Evolutionary conservation across 2,329 filamentous ascomycete species (phyloP).

Genomic region (Fusarium nisikadoi): DNA sequence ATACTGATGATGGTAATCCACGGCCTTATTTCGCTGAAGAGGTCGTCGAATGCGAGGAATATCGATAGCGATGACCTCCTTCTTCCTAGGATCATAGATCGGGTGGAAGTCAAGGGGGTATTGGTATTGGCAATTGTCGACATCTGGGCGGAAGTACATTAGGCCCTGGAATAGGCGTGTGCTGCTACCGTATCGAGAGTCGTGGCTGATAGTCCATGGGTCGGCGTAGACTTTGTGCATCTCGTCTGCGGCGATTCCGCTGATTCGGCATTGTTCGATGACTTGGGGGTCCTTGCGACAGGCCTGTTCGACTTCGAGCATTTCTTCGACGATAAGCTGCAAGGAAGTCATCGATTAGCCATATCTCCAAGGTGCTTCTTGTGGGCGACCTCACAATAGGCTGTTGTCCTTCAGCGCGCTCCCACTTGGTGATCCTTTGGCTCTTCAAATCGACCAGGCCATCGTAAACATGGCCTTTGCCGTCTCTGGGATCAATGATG

Average conservation of each 20-base stretch:
- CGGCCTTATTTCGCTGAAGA: slow-evolving; percentile 71
- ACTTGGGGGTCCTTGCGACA: slow-evolving; percentile 83
- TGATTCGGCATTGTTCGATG: slow-evolving; percentile 87
- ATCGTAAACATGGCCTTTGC: slow-evolving; percentile 76
- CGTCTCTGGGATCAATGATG: slow-evolving; percentile 77
- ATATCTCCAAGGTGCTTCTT: too few species aligned
- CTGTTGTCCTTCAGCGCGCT: slow-evolving; percentile 78
- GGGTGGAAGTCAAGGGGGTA: slow-evolving; percentile 95
- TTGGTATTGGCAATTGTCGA: slow-evolving; percentile 89
- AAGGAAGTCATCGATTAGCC: slow-evolving; percentile 8
- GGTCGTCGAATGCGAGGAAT: slow-evolving; percentile 81
- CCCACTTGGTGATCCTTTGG: slow-evolving; percentile 77
- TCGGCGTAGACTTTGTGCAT: slow-evolving; percentile 98
- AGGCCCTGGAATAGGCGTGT: slow-evolving; percentile 89
- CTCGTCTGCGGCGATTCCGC: slow-evolving; percentile 81
- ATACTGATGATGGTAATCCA: slow-evolving; percentile 82
- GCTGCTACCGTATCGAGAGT: slow-evolving; percentile 84
- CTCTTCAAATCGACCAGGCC: slow-evolving; percentile 79
- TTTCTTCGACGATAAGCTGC: slow-evolving; percentile 89
- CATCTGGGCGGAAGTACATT: slow-evolving; percentile 93
- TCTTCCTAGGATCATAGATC: slow-evolving; percentile 84
- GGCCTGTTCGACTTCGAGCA: slow-evolving; percentile 81
- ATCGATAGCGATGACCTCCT: slow-evolving; percentile 84
- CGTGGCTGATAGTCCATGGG: slow-evolving; percentile 95
- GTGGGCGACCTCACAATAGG: slow-evolving; percentile 70